Evolutionary conservation across 805 yeast genomes (phyloP), one percentile per base, ranked within the genome.

Genomic region (Yamadazyma olivae): DNA sequence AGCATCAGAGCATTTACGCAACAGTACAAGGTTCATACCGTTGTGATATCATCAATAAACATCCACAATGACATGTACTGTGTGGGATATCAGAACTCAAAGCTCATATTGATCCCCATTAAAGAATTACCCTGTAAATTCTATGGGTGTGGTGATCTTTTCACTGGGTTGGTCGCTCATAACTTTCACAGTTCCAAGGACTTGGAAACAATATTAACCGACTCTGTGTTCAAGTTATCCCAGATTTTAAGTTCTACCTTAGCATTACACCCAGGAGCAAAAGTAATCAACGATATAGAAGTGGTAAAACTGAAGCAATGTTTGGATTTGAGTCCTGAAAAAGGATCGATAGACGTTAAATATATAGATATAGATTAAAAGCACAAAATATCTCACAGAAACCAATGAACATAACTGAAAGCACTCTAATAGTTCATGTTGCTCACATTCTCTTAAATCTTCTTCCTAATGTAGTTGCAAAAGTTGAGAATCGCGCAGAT

Each of bases 71-170:
- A 43, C 36, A 54, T 70, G 48, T 72, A 70, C 38, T 44, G 64
- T 13, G 64, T 73, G 7, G 81, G 81, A 15, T 25, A 36, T 6
- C n/a, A n/a, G n/a, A 17, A 22, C 2, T 18, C 31, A n/a, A 28
- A 28, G 4, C 5, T 38, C 12, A 35, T 51, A 4, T 55, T 57
- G 27, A 61, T 67, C 30, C 64, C 67, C 17, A 70, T 79, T 2
- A 62, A 68, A 4, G 58, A 62, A 45, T 74, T 83, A 9, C 60
- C 72, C 15, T 86, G 88, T 7, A 60, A 67, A 1, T 83, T 83
- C 53, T 79, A 78, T 27, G 93, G 93, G 1, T 74, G 85, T 39
- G 93, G 93, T 2, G 93, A 84, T 52, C 57, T 84, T 13, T 81
- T 83, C 53, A 66, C 80, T 3, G 88, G 82, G 1, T 50, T 84